phyloP scores from a whole-genome alignment of 2,329 filamentous ascomycete species.

The Diaporthe batatas region DNA sequence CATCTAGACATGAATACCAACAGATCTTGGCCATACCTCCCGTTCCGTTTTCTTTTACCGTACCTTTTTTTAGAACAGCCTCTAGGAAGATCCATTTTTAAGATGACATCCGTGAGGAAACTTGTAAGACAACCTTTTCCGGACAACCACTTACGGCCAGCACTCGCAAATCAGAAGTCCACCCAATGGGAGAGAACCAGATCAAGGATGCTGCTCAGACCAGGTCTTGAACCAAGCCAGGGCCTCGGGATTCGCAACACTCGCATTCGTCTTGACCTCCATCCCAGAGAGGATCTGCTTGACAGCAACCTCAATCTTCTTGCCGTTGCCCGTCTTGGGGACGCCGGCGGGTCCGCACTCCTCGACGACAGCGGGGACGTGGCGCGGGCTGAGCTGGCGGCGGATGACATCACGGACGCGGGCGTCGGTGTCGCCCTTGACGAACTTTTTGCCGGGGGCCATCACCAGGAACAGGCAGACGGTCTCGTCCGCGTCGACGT shows the following conservation, averaged over 20 bases:
- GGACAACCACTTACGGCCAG: not conserved
- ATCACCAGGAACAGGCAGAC: slow-evolving; percentile 92
- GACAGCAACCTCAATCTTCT: slow-evolving; percentile 96
- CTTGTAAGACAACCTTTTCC: not conserved
- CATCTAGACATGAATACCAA: slow-evolving; percentile 34
- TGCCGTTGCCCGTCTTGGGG: slow-evolving; percentile 92
- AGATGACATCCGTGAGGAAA: not conserved
- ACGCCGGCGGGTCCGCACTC: slow-evolving; percentile 81
- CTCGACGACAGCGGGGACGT: slow-evolving; percentile 88
- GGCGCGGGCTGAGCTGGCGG: slow-evolving; percentile 85
- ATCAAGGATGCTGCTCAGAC: slow-evolving; percentile 66
- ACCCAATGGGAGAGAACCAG: not conserved
- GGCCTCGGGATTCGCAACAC: slow-evolving; percentile 91
- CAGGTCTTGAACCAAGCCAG: slow-evolving; percentile 90
- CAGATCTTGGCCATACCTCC: not conserved
- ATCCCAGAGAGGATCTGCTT: slow-evolving; percentile 95
- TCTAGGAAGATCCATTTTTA: not conserved
- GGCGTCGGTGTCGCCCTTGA: slow-evolving; percentile 65
- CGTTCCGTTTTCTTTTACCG: slow-evolving; percentile 35
- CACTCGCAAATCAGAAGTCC: not conserved
- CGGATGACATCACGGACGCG: slow-evolving; percentile 78
- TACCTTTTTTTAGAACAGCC: not conserved
- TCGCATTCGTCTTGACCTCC: slow-evolving; percentile 89
- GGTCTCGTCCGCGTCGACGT: slow-evolving; percentile 82
- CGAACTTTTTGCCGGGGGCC: slow-evolving; percentile 68